Base-by-base conservation (phyloP, 306 rosid species). In the Rosa rugosa region DNA sequence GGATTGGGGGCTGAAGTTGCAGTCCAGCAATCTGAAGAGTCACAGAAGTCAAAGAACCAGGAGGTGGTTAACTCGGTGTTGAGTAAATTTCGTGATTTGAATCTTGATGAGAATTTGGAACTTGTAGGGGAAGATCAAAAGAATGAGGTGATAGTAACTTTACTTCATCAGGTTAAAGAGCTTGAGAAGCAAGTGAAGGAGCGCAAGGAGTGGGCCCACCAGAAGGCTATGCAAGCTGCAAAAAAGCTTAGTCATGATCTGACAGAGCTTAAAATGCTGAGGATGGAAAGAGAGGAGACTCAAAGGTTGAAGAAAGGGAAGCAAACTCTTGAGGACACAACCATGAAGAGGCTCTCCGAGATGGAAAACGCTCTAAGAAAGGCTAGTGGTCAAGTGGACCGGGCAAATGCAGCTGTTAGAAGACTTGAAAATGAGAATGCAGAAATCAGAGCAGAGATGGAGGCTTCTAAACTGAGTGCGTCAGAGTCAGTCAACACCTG, bases 201-300 rank as follows among this genome's bases (percentile, higher is more conserved):
- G 69, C 84, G 93, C 72, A 91, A 91, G 84, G 99, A 95, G 40
- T 93, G 99, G 99, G 97, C 99, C 27, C 96, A 95, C 73, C 85
- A 84, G 84, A 95, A 95, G 87, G 99, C 99, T 71, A 85, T 95
- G 93, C 99, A 95, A 83, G 98, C 98, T 27, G 99, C 99, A 5
- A 87, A 81, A 81, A 93, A 91, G 89, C 90, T 95, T 17, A 91
- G 93, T 80, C 72, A 85, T 80, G 99, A 95, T 82, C 80, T 93
- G 78, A 93, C 87, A 69, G 98, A 92, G 90, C 96, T 95, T 65
- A 95, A 91, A 81, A 83, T 77, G 82, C 84, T 95, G 73, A 89
- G 99, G 86, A 90, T 91, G 89, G 99, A 92, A 85, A 88, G 90
- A 83, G 99, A 95, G 80, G 98, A 95, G 87, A 92, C 91, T 83